These are phyloP conservation scores for Saccharum spontaneum DNA, from an alignment of 176 grass and related monocot genomes.

Conservation along the genomic window DNA sequence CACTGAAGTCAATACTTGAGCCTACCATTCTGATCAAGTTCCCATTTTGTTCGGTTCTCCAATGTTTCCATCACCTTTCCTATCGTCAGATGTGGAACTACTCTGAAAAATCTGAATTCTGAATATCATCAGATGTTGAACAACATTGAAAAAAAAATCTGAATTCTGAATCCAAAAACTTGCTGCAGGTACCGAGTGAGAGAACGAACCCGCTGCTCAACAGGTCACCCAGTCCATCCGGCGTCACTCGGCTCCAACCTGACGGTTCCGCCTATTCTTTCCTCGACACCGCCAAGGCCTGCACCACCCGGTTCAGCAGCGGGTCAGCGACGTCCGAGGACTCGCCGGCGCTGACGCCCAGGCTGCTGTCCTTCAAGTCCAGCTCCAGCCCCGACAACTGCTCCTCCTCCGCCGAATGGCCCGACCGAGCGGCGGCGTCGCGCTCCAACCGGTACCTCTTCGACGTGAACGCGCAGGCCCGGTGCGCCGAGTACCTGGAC, in stretches of 20 bases:
- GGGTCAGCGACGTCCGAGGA: slow-evolving; percentile 49
- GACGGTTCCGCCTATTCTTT: slow-evolving; percentile 25
- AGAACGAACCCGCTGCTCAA: slow-evolving; percentile 21
- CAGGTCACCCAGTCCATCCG: slow-evolving; percentile 15
- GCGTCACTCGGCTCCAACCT: not conserved
- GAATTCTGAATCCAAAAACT: not conserved
- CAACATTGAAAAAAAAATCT: not conserved
- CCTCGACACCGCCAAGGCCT: slow-evolving; percentile 14
- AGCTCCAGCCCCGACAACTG: slow-evolving; percentile 34
- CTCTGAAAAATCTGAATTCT: not conserved
- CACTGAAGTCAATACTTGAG: not conserved
- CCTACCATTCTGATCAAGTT: not conserved
- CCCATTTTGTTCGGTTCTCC: not conserved
- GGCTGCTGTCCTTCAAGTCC: slow-evolving; percentile 42
- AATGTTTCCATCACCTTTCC: not conserved
- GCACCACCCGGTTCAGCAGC: slow-evolving; percentile 14
- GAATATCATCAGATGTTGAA: not conserved
- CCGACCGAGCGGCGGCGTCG: not conserved
- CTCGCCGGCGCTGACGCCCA: slow-evolving; percentile 33
- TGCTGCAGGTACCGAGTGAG: slow-evolving; percentile 38
- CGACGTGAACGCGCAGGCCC: slow-evolving; percentile 3
- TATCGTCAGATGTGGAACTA: not conserved
- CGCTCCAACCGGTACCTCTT: slow-evolving; percentile 15
- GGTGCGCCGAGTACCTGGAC: slow-evolving; percentile 39
- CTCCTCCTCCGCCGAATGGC: slow-evolving; percentile 32